Conservation (phyloP, 2,329 filamentous ascomycete genomes). For the Didymella pomorum region DNA sequence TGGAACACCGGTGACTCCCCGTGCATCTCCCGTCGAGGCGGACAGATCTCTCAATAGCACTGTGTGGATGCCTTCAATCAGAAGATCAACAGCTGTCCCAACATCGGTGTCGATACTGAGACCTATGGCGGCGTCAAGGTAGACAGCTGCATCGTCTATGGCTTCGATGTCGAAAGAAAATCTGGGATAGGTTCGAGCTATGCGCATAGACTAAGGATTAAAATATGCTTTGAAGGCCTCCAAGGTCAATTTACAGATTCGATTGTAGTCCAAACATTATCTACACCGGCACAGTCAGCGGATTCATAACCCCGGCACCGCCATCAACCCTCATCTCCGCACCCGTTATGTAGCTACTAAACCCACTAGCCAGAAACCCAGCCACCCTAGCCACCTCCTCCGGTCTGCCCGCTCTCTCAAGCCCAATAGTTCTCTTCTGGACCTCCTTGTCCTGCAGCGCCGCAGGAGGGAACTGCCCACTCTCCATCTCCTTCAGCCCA, state of each 20-base stretch:
- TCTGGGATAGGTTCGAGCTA: neutral
- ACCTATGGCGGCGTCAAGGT: neutral
- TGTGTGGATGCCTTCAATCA: too few species aligned
- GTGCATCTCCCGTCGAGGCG: too few species aligned
- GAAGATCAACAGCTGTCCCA: neutral
- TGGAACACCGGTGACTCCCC: too few species aligned
- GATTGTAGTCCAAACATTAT: neutral
- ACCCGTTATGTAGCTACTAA: conserved; percentile 69
- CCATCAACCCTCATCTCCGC: conserved; percentile 70
- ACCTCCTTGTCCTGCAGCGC: conserved; percentile 60
- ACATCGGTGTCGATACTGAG: neutral
- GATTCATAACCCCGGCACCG: conserved; percentile 58
- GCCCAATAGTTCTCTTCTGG: conserved; percentile 62
- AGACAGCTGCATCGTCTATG: neutral
- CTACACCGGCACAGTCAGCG: conserved; percentile 49
- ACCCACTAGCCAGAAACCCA: conserved; percentile 69
- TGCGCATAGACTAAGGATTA: neutral
- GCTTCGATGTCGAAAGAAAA: neutral
- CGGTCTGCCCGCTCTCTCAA: conserved; percentile 65
- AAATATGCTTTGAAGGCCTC: neutral
- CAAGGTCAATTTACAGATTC: neutral
- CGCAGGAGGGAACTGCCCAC: conserved; percentile 63
- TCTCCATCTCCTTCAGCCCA: conserved; percentile 55
- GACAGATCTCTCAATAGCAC: too few species aligned
- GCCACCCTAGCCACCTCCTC: conserved; percentile 68